Evolutionary conservation across 352 stramenopile genomes (phyloP), one percentile per base, ranked within the genome.

Genomic region (Phytopythium chamaehyphon): DNA sequence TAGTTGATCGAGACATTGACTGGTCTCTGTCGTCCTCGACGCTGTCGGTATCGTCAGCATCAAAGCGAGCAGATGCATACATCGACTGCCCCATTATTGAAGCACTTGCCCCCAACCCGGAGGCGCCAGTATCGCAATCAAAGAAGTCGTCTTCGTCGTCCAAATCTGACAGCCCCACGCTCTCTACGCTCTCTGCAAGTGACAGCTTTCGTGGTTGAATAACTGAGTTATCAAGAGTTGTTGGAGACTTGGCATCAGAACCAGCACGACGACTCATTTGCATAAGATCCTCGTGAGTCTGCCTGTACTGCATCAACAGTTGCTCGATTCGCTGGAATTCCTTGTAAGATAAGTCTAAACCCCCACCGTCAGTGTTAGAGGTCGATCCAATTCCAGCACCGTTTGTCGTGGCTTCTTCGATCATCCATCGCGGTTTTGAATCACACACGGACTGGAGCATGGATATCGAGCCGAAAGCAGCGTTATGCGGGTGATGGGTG

Each of bases 241-340:
- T 52, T 12, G n/a, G 33, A 23, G 51, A 53, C 7, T 48, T 48
- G 33, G 31, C 31, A n/a, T 18, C 24, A 16, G 26, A 42, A 12
- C 18, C 33, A 2, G 44, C 14, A 44, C 49, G 57, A 21, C 61
- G 62, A 23, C 65, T 57, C 2, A 67, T 60, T 21, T 40, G 57
- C 39, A 69, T 61, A 14, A 94, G 43, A 16, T 91, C 81, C 33
- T 91, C 65, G 19, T 89, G 74, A 0, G 77, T 92, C 40, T 87
- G 67, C 6, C 84, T 81, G 61, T 95, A 95, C 16, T 93, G 79
- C 15, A 78, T 40, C 11, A 95, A 55, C 0, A 95, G 60, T 44
- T 90, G 74, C 35, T 95, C 85, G 39, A 95, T 95, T 15, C 85
- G 79, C 51, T 93, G 68, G 40, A 95, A 95, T 37, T 93, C 85